Conservation (phyloP, 352 stramenopile genomes). For the Pythium scleroteichum region DNA sequence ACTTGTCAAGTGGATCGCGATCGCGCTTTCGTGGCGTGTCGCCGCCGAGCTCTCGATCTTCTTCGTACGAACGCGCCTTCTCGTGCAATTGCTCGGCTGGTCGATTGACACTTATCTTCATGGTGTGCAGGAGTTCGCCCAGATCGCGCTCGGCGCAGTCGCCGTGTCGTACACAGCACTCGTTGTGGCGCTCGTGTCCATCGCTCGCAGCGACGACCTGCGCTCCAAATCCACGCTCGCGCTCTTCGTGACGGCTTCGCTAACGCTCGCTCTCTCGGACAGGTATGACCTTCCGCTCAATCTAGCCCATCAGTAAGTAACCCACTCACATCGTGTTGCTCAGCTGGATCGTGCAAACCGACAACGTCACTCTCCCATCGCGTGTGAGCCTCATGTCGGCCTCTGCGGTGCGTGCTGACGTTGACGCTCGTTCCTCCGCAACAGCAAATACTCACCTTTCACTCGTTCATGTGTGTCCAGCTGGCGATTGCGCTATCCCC, state of each 20-base stretch:
- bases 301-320: too few relatives aligned
- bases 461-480: conserved; percentile 25
- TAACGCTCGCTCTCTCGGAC: conserved; percentile 68
- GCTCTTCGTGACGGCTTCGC: conserved; percentile 37
- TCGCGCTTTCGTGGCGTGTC: conserved; percentile 73
- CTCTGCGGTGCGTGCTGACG: conserved; percentile 47
- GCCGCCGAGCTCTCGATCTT: conserved; percentile 65
- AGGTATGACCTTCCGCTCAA: conserved; percentile 39
- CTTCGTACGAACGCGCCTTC: conserved; percentile 40
- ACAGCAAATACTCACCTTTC: not conserved
- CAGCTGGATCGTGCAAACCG: conserved; percentile 43
- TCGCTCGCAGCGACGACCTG: conserved; percentile 51
- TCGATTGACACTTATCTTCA: not conserved
- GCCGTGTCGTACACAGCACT: conserved; percentile 60
- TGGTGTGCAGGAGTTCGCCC: conserved; percentile 39
- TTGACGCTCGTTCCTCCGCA: not conserved
- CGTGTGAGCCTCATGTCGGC: conserved; percentile 78
- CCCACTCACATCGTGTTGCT: not conserved
- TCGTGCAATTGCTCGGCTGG: not conserved
- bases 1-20: conserved; percentile 81
- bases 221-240: conserved; percentile 58
- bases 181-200: conserved; percentile 44
- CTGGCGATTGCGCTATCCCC: conserved; percentile 69
- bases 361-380: conserved; percentile 53
- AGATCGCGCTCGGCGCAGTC: conserved; percentile 39